Evolutionary conservation across 306 rosid species (phyloP), one percentile per base, ranked within the genome.

Genomic region (Begonia fuchsioides): DNA sequence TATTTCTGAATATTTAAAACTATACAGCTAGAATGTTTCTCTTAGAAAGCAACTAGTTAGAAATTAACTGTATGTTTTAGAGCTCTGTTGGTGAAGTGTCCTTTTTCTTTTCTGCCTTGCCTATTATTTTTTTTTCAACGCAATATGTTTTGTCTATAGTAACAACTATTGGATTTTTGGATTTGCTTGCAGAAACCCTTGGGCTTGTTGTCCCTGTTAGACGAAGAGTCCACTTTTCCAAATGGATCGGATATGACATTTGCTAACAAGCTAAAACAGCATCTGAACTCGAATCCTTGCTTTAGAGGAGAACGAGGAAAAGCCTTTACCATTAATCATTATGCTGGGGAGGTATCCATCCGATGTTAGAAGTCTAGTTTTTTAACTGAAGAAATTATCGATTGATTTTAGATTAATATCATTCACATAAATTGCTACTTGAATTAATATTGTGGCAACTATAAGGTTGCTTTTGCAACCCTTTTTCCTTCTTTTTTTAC

Each of bases 221-320:
- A 82, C 26, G 98, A 92, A 68, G 98, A 92, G 74, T 92, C 98
- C 52, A 92, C 96, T 59, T 92, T 92, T 63, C 98, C 98, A 39
- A 92, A 92, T 61, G 98, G 96, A 60, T 71, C 94, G 1, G 98
- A 92, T 63, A 53, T 92, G 69, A 79, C 96, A 41, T 85, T 92
- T 51, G 98, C 96, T 38, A 67, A 82, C 76, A 92, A 92, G 73
- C 94, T 92, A 44, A 92, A 85, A 86, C 96, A 85, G 68, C 98
- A 92, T 63, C 70, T 92, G 64, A 72, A 59, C 39, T 67, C 83
- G 44, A 79, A 79, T 73, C 69, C 86, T 56, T 79, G 79, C 57
- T 92, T 92, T 71, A 92, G 69, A 75, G 98, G 94, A 73, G 87
- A 74, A 74, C 75, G 98, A 39, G 93, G 67, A 49, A 85, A 77